These are phyloP conservation scores for Trichoderma breve DNA, from an alignment of 2,329 filamentous ascomycete species.

Conservation along the genomic window DNA sequence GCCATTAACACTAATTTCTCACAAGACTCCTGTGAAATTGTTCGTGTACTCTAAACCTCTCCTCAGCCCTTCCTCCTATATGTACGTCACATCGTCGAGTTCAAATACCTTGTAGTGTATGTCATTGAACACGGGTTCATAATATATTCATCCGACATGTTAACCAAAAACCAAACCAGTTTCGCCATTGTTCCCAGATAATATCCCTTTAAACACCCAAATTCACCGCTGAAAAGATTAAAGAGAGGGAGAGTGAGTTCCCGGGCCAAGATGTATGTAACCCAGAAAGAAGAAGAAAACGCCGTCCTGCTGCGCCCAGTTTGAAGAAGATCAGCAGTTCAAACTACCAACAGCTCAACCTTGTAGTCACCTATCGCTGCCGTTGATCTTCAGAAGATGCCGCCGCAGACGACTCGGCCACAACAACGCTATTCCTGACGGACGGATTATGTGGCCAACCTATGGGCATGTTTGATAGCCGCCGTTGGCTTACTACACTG, in stretches of 20 bases:
- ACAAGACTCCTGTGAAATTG: background rate
- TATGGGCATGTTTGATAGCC: slow-evolving; percentile 37
- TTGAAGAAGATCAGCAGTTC: background rate
- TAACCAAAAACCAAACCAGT: background rate
- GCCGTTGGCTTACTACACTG: slow-evolving; percentile 26
- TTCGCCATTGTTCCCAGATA: background rate
- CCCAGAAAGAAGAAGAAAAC: slow-evolving; percentile 2
- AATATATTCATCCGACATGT: background rate
- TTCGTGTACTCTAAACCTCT: background rate
- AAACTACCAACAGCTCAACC: background rate
- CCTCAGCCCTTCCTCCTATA: background rate
- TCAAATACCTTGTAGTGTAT: background rate
- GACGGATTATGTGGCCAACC: slow-evolving; percentile 39
- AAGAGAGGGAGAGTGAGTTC: background rate
- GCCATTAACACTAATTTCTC: background rate
- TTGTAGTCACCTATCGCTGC: background rate
- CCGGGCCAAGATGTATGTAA: background rate
- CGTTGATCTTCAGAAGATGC: slow-evolving; percentile 8
- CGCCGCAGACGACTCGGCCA: background rate
- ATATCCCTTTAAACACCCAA: background rate
- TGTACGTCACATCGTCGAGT: background rate
- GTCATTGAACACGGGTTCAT: background rate
- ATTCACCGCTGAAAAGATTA: slow-evolving; percentile 1
- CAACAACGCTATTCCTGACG: slow-evolving; percentile 27
- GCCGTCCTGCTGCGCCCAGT: background rate